Evolutionary conservation across 164 flowering plant genomes (phyloP), one percentile per base, ranked within the genome.

Genomic region (Akebia trifoliata): DNA sequence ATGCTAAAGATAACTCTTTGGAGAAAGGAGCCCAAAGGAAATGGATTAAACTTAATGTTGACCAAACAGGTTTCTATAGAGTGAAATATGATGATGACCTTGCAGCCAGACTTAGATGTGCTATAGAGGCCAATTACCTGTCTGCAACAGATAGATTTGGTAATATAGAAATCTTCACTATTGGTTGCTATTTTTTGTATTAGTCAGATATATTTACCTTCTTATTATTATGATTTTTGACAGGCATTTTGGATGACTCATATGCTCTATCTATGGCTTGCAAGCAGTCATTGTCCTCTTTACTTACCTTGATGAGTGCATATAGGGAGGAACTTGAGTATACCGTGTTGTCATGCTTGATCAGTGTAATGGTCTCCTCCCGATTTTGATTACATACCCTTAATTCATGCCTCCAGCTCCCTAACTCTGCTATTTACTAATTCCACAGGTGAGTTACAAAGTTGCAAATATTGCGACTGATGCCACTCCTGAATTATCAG

Each of bases 1-100:
- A 22, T 57, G 44, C 50, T 20, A 38, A 60, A 38, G 59, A 37
- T 47, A 30, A 21, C 28, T 8, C 40, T 31, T 8, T 21, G 39
- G 51, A 53, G 40, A 35, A 51, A 36, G 53, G 18, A 29, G 17
- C 42, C 40, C 55, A 48, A 34, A 63, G 38, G 46, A 50, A 42
- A 8, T 90, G 97, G 97, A 73, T 90, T 47, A 93, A 93, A 69
- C 38, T 90, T 61, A 90, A 93, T 71, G 82, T 87, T 59, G 82
- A 84, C 21, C 99, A 90, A 71, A 58, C 91, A 52, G 99, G 96
- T 61, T 94, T 94, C 70, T 94, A 86, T 44, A 72, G 99, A 60
- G 97, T 94, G 62, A 90, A 94, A 76, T 94, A 94, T 72, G 97
- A 94, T 59, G 91, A 87, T 24, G 76, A 71, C 7, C 89, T 94